Evolutionary conservation across 371 early-diverging fungal genomes (phyloP).

Genomic region (Basidiobolus meristosporus): DNA sequence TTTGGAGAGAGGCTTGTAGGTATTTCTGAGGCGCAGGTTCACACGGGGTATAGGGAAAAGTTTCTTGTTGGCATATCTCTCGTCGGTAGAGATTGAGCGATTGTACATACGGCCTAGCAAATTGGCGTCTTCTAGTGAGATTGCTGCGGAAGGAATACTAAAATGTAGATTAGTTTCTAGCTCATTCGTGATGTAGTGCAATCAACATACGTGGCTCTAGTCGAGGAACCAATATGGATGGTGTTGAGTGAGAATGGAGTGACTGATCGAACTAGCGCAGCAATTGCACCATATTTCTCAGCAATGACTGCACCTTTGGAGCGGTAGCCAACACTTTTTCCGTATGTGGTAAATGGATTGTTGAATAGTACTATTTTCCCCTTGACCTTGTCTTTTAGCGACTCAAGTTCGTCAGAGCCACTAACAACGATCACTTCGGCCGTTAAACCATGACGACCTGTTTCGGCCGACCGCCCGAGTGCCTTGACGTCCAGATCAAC

Average conservation of each 20-base stretch:
- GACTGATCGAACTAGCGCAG: slow-evolving; percentile 22
- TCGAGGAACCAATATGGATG: slow-evolving; percentile 21
- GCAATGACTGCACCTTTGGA: slow-evolving; percentile 17
- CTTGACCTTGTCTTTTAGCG: slow-evolving; percentile 9
- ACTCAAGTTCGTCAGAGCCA: slow-evolving; percentile 17
- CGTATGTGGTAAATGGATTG: slow-evolving; percentile 15
- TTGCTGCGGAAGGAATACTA: slow-evolving; percentile 24
- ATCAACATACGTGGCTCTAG: slow-evolving; percentile 5
- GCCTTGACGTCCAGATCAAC: slow-evolving; percentile 21
- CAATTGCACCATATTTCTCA: slow-evolving; percentile 23
- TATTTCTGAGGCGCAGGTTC: slow-evolving; percentile 15
- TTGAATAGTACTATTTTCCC: slow-evolving; percentile 26
- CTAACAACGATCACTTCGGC: slow-evolving; percentile 20
- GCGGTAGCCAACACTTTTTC: slow-evolving; percentile 9
- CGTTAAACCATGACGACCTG: slow-evolving; percentile 15
- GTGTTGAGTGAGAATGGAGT: slow-evolving; percentile 17
- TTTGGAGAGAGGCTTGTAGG: slow-evolving; percentile 8
- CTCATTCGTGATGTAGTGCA: not conserved
- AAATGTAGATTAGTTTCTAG: not conserved
- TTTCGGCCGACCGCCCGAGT: slow-evolving; percentile 23
- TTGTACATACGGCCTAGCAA: slow-evolving; percentile 16
- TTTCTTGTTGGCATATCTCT: slow-evolving; percentile 5
- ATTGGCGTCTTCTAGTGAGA: slow-evolving; percentile 25
- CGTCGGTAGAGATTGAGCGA: slow-evolving; percentile 6
- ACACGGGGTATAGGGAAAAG: slow-evolving; percentile 14